Evolutionary conservation across 2,329 filamentous ascomycete species (phyloP), one percentile per base, ranked within the genome.

Genomic region (Ophiocordyceps camponoti-leonardi): DNA sequence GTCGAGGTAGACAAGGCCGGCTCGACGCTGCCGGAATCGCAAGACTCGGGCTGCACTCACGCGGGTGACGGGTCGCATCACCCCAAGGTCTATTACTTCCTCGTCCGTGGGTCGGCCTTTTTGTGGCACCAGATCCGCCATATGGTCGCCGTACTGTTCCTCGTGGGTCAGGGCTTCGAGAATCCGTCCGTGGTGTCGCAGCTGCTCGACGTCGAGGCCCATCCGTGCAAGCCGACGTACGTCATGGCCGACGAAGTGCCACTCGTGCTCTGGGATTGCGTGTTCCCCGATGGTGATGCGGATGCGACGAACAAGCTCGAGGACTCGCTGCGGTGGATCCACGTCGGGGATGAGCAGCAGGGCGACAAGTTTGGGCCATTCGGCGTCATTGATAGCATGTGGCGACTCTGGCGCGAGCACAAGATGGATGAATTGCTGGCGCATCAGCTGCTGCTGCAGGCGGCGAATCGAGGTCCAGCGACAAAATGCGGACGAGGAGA

Each of bases 91-190:
- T 96, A 93, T 66, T 81, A 82, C 49, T 93, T 98, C 62, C 81
- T 82, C 47, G 79, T 98, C 39, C 79, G 88, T 53, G 92, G 92
- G 19, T 87, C 83, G 8, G 92, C 88, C 2, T 98, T 98, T 62
- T 67, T 98, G 42, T 98, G 92, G 92, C 92, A 98, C 65, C 92
- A 98, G 66, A 93, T 98, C 53, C 80, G 92, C 22, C 86, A 90
- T 66, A 88, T 98, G 77, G 80, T 93, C n/a, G 77, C 81, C 16
- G 70, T 96, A 7, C 68, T 98, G n/a, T 96, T 98, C 67, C 69
- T 92, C 12, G 79, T 96, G 10, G 92, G 86, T 26, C 92, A 98
- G 64, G 79, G 86, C 0, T 74, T 94, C 16, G 92, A 98, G 61
- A 59, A 69, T 26, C 83, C 88, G 0, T 73, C 73, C 0, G 65